Evolutionary conservation across 257 asterid genomes (phyloP).

Genomic region (Capsicum chinense): DNA sequence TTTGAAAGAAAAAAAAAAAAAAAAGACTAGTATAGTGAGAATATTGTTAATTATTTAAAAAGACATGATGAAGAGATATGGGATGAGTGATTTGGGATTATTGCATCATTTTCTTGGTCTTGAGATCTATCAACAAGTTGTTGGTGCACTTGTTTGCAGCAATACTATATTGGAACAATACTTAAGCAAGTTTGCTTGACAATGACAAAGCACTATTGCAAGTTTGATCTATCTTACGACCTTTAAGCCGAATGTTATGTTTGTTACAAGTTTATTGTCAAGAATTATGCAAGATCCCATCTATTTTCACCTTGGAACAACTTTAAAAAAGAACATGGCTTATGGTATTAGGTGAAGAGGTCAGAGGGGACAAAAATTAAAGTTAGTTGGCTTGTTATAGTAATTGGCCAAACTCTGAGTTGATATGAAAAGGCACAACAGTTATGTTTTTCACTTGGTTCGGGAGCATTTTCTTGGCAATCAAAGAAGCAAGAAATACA

Average conservation of each 20-base stretch:
- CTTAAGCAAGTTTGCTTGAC: neutral
- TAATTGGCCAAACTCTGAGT: neutral
- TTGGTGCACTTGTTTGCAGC: no score
- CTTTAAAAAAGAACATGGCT: neutral
- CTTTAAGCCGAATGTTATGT: neutral
- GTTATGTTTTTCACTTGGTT: neutral
- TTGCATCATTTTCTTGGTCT: constrained; percentile 20
- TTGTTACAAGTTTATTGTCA: constrained; percentile 8
- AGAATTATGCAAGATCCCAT: neutral
- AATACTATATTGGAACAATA: constrained; percentile 23
- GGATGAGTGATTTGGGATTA: constrained; percentile 21
- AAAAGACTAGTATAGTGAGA: neutral
- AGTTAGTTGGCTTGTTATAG: neutral
- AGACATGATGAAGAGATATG: constrained; percentile 21
- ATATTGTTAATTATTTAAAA: neutral
- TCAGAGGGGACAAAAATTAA: neutral
- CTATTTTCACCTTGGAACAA: constrained; percentile 1
- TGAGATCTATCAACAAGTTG: neutral
- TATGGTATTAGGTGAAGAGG: neutral
- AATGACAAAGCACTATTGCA: constrained; percentile 20
- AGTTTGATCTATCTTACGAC: constrained; percentile 30
- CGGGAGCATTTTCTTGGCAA: neutral
- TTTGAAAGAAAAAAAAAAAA: no score
- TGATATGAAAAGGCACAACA: neutral
- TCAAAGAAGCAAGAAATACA: constrained; percentile 7